Conservation (phyloP, 805 yeast species). For the Kodamaea neixiangensis region DNA sequence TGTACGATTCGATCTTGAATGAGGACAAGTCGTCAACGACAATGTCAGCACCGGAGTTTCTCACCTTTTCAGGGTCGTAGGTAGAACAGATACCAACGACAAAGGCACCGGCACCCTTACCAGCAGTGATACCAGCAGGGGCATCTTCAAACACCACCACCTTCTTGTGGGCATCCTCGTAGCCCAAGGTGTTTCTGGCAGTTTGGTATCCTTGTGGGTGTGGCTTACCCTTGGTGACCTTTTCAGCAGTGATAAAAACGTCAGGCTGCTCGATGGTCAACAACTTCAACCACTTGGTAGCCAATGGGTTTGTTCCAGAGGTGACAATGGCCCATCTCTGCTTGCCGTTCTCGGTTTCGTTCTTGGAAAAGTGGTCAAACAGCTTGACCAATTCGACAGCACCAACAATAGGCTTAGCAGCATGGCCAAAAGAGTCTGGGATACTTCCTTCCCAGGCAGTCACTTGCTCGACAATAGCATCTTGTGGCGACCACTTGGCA, state of each 20-base stretch:
- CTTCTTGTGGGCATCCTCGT: conserved; percentile 34
- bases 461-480: conserved; percentile 65
- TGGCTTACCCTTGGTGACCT: conserved; percentile 80
- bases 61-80: conserved; percentile 66
- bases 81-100: conserved; percentile 85
- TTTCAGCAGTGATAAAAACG: conserved; percentile 79
- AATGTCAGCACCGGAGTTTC: conserved; percentile 77
- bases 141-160: conserved; percentile 84
- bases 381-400: conserved; percentile 61
- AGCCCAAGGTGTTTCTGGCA: conserved; percentile 53
- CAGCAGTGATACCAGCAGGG: conserved; percentile 84
- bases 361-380: conserved; percentile 50
- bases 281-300: conserved; percentile 75
- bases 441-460: conserved; percentile 69
- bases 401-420: conserved; percentile 76
- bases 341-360: conserved; percentile 41
- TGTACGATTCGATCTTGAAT: conserved; percentile 59
- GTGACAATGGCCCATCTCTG: conserved; percentile 87
- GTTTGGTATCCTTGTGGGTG: conserved; percentile 78
- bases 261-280: conserved; percentile 63
- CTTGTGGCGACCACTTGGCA: conserved; percentile 72
- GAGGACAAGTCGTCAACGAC: conserved; percentile 73
- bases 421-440: conserved; percentile 69
- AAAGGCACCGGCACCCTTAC: conserved; percentile 79
- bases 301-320: conserved; percentile 76